Evolutionary conservation across 768 basidiomycete genomes (phyloP).

Genomic region (Termitomyces titanicus): DNA sequence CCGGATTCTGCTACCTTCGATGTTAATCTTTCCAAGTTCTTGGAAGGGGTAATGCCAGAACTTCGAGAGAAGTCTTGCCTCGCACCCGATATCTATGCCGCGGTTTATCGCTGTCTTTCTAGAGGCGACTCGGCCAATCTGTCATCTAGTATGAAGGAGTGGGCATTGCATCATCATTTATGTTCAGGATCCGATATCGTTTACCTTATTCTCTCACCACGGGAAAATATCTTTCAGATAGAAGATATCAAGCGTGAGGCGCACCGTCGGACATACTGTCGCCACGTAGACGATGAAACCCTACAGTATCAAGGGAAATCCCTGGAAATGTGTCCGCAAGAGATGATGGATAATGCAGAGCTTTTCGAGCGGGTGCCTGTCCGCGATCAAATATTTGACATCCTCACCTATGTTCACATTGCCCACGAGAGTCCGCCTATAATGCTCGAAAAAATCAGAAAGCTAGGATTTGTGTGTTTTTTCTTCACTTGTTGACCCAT

Average conservation of each 20-base stretch:
- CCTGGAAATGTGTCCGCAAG: not conserved
- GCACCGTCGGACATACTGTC: conserved; percentile 42
- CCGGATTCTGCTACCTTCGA: conserved; percentile 54
- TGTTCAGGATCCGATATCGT: conserved; percentile 57
- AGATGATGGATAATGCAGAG: conserved; percentile 21
- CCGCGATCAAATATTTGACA: conserved; percentile 64
- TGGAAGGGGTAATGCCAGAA: conserved; percentile 47
- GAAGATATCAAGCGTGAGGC: conserved; percentile 37
- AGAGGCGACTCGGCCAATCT: conserved; percentile 35
- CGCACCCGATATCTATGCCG: conserved; percentile 49
- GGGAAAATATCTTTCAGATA: conserved; percentile 55
- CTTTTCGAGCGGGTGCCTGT: conserved; percentile 64
- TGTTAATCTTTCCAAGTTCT: conserved; percentile 43
- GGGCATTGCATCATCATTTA: conserved; percentile 58
- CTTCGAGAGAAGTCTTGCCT: conserved; percentile 61
- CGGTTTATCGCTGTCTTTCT: conserved; percentile 45
- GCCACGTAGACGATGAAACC: conserved; percentile 29
- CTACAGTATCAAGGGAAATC: conserved; percentile 1
- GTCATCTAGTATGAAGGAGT: conserved; percentile 37
- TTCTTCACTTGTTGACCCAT: not conserved
- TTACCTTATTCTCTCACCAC: conserved; percentile 55
- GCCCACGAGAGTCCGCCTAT: conserved; percentile 49
- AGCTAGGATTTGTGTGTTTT: conserved; percentile 55
- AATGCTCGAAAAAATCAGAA: conserved; percentile 54
- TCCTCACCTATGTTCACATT: conserved; percentile 63